These are phyloP conservation scores for Pyricularia pennisetigena DNA, from an alignment of 2,329 filamentous ascomycete species.

Conservation along the genomic window DNA sequence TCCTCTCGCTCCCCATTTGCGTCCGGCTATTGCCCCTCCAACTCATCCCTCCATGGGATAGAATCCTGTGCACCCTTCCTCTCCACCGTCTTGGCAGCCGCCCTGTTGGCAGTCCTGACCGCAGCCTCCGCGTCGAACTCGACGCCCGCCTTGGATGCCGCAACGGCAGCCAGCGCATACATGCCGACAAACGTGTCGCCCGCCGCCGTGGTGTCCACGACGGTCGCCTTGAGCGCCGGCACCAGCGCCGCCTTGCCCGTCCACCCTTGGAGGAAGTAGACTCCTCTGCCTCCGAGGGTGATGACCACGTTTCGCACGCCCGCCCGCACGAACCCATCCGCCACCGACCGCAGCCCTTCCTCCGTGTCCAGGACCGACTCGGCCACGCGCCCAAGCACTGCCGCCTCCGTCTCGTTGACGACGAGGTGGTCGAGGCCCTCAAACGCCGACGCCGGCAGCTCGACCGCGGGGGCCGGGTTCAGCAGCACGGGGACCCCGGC, in stretches of 20 bases:
- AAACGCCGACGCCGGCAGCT: slow-evolving; percentile 50
- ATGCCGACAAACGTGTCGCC: slow-evolving; percentile 91
- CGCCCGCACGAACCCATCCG: slow-evolving; percentile 41
- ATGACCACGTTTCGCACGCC: slow-evolving; percentile 73
- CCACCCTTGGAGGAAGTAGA: slow-evolving; percentile 47
- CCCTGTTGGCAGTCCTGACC: slow-evolving; percentile 49
- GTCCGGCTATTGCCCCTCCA: slow-evolving; percentile 11
- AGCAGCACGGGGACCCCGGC: slow-evolving; percentile 46
- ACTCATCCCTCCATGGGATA: slow-evolving; percentile 53
- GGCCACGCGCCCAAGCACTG: slow-evolving; percentile 38
- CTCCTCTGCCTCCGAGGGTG: slow-evolving; percentile 75
- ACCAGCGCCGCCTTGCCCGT: slow-evolving; percentile 36
- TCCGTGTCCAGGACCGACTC: slow-evolving; percentile 22
- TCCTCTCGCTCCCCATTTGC: neutral
- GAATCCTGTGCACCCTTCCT: slow-evolving; percentile 54
- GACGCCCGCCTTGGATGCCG: slow-evolving; percentile 14
- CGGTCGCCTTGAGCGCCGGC: slow-evolving; percentile 56
- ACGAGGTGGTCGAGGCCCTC: slow-evolving; percentile 53
- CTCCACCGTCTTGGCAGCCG: slow-evolving; percentile 57
- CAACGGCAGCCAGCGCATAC: slow-evolving; percentile 66
- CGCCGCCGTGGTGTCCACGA: slow-evolving; percentile 89
- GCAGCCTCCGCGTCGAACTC: slow-evolving; percentile 47
- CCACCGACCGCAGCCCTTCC: slow-evolving; percentile 25
- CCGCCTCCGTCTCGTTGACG: slow-evolving; percentile 67
- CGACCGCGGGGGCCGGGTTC: slow-evolving; percentile 61